Conservation (phyloP, 164 flowering plant species). For the Aristolochia contorta region DNA sequence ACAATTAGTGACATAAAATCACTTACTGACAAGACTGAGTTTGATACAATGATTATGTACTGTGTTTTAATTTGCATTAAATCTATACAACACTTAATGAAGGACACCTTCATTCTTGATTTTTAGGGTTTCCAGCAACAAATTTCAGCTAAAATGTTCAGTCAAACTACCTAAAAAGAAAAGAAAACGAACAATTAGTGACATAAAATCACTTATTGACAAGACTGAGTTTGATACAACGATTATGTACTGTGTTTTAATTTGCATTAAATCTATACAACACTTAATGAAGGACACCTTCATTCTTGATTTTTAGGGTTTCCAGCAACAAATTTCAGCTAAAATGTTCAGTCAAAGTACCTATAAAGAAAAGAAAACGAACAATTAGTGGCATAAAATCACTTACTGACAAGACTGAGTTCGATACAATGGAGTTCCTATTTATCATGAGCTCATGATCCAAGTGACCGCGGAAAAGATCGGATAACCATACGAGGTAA, state of each 20-base stretch:
- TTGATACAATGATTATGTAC: too few species aligned
- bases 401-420: conserved; percentile 48
- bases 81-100: not conserved
- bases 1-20: too few species aligned
- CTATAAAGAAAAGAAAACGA: not conserved
- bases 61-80: not conserved
- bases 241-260: too few species aligned
- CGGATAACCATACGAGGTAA: conserved; percentile 40
- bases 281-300: not conserved
- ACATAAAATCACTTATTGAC: too few species aligned
- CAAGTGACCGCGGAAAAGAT: conserved; percentile 29
- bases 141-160: not conserved
- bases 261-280: not conserved
- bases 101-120: not conserved
- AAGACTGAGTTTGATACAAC: too few species aligned
- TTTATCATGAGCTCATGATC: conserved; percentile 21
- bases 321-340: not conserved
- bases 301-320: not conserved
- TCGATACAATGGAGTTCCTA: conserved; percentile 37
- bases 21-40: too few species aligned
- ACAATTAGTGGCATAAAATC: not conserved
- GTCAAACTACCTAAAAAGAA: not conserved
- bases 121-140: not conserved
- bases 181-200: too few species aligned
- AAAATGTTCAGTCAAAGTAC: not conserved